Evolutionary conservation across 1,139 yeast species (phyloP).

Genomic region (Kodamaea alishanica): DNA sequence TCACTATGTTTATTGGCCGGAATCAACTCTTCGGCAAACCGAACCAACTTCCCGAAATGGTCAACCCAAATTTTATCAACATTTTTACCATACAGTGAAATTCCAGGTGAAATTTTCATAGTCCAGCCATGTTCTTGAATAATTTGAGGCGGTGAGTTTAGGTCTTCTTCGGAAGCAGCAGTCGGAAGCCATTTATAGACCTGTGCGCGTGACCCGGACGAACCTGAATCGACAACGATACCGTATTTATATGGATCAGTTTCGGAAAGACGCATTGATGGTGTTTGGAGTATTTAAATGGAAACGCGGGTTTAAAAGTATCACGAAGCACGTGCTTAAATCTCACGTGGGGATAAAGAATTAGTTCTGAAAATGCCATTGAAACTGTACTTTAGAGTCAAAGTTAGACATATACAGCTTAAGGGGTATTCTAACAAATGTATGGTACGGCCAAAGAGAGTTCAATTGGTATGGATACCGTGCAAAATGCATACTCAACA

Average conservation of each 20-base stretch:
- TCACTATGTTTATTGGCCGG: constrained; percentile 50
- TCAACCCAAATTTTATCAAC: constrained; percentile 53
- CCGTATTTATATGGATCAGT: constrained; percentile 44
- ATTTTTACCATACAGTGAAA: constrained; percentile 48
- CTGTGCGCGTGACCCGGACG: constrained; percentile 74
- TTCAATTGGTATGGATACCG: too few relatives aligned
- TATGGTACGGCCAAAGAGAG: too few relatives aligned
- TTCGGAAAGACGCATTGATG: neutral
- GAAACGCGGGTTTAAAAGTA: neutral
- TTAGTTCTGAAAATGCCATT: too few relatives aligned
- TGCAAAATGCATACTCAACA: too few relatives aligned
- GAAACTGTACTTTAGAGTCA: too few relatives aligned
- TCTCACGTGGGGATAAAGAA: neutral
- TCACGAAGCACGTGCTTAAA: neutral
- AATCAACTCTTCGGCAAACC: constrained; percentile 55
- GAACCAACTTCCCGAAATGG: constrained; percentile 54
- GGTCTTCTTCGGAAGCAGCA: constrained; percentile 20
- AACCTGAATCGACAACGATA: constrained; percentile 76
- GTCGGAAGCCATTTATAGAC: constrained; percentile 66
- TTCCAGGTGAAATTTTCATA: constrained; percentile 63
- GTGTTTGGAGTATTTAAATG: neutral
- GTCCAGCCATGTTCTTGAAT: constrained; percentile 59
- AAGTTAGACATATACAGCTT: too few relatives aligned
- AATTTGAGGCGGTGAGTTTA: constrained; percentile 60
- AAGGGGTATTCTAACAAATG: too few relatives aligned